Evolutionary conservation across 495 filamentous ascomycete genomes (phyloP), one percentile per base, ranked within the genome.

Genomic region (Astrothelium macrocarpum): DNA sequence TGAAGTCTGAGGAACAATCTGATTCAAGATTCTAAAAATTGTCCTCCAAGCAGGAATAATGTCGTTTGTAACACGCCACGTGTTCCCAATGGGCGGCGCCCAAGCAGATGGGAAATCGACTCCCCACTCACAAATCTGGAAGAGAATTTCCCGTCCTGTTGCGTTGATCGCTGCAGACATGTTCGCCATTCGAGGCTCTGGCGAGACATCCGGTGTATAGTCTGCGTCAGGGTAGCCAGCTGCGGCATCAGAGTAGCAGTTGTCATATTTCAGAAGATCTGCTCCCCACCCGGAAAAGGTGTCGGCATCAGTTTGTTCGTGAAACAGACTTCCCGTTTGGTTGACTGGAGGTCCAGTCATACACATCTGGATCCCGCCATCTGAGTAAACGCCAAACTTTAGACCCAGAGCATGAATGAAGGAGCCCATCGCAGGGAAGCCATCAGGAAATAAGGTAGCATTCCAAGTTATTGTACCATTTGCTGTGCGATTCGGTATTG

Each of bases 311-410:
- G 67, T 63, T 67, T 72, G 28, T 32, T 70, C 67, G 53, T 68
- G 63, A 9, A 32, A 58, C 32, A 64, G 43, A 26, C 0, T 53
- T 56, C 56, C 58, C 58, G 18, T 42, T 20, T 63, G 32, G 16
- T 20, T 42, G 49, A 25, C 43, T 45, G 62, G 18, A 23, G n/a
- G n/a, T n/a, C 5, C 12, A 62, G 16, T 60, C 23, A 68, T 66
- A 65, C 72, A 76, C 58, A 72, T 70, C n/a, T 71, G 69, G 16
- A 71, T 72, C 14, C 82, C 83, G 2, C 76, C 78, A 43, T 81
- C 80, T 16, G 80, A 80, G 64, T 85, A 84, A 0, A 84, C 75
- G 0, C 83, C 83, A 66, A 85, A 86, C 39, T 79, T 71, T 25
- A 85, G 64, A 1, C 77, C 78, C 1, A 78, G 65, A 7, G 66